Evolutionary conservation across 306 rosid species (phyloP).

Genomic region (Hylodesmum podocarpum): DNA sequence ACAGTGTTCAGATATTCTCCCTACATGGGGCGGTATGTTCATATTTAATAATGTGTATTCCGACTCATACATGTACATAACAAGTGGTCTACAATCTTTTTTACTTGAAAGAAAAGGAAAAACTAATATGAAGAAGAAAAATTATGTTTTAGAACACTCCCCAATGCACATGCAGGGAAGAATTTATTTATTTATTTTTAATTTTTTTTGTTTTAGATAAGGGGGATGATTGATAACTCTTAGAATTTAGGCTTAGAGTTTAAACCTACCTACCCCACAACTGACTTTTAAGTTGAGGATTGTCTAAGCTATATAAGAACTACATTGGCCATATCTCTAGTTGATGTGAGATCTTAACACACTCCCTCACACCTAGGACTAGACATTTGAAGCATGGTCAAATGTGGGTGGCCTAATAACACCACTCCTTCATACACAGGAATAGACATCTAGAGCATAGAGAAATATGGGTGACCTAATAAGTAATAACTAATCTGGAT

Average conservation of each 20-base stretch:
- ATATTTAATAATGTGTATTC: not conserved
- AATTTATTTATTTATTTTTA: too few species aligned
- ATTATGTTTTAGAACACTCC: not conserved
- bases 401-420: not conserved
- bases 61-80: not conserved
- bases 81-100: not conserved
- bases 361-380: not conserved
- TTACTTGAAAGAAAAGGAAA: not conserved
- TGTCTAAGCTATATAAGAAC: not conserved
- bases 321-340: not conserved
- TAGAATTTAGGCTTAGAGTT: not conserved
- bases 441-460: not conserved
- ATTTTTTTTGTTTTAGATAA: not conserved
- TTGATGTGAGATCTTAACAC: not conserved
- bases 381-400: not conserved
- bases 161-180: not conserved
- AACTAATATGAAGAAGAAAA: not conserved
- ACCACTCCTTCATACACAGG: not conserved
- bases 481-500: not conserved
- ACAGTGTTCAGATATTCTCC: conserved; percentile 88
- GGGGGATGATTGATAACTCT: not conserved
- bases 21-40: conserved; percentile 88
- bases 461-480: not conserved
- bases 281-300: not conserved
- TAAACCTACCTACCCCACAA: not conserved